Conservation (phyloP, 2,329 filamentous ascomycete species). For the Fusarium irregulare region DNA sequence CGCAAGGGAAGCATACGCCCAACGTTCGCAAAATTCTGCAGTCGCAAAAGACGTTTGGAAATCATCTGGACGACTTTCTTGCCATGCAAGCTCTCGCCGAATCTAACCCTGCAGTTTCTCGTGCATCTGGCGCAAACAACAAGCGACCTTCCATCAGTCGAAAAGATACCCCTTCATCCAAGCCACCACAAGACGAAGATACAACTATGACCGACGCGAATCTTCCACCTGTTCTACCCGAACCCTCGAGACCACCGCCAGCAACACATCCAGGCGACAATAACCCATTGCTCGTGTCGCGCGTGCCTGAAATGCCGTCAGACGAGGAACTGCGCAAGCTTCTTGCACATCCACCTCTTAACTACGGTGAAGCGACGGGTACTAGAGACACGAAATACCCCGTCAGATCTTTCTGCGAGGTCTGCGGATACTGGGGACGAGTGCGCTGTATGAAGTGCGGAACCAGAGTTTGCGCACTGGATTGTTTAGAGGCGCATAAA, state of each 20-base stretch:
- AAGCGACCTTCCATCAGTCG: slow-evolving; percentile 47
- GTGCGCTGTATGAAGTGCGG: slow-evolving; percentile 83
- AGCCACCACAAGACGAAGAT: slow-evolving; percentile 42
- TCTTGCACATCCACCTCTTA: slow-evolving; percentile 72
- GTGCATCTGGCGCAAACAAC: slow-evolving; percentile 46
- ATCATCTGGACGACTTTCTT: slow-evolving; percentile 83
- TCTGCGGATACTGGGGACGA: slow-evolving; percentile 85
- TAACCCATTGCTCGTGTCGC: slow-evolving; percentile 68
- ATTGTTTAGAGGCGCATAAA: slow-evolving; percentile 77
- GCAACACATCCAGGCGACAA: slow-evolving; percentile 60
- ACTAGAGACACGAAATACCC: slow-evolving; percentile 63
- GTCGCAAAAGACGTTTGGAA: slow-evolving; percentile 84
- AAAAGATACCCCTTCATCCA: slow-evolving; percentile 43
- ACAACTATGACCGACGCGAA: slow-evolving; percentile 44
- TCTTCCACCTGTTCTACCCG: slow-evolving; percentile 50
- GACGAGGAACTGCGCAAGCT: slow-evolving; percentile 73
- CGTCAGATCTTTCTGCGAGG: slow-evolving; percentile 76
- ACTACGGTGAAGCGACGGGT: slow-evolving; percentile 72
- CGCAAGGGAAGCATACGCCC: slow-evolving; percentile 69
- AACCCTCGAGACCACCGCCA: slow-evolving; percentile 50
- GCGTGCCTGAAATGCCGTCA: slow-evolving; percentile 67
- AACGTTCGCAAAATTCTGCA: slow-evolving; percentile 81
- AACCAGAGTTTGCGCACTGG: slow-evolving; percentile 79
- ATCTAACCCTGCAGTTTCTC: slow-evolving; percentile 50
- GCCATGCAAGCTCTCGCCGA: slow-evolving; percentile 66